phyloP scores from a whole-genome alignment of 805 yeast genomes.

The Pichia kluyveri region DNA sequence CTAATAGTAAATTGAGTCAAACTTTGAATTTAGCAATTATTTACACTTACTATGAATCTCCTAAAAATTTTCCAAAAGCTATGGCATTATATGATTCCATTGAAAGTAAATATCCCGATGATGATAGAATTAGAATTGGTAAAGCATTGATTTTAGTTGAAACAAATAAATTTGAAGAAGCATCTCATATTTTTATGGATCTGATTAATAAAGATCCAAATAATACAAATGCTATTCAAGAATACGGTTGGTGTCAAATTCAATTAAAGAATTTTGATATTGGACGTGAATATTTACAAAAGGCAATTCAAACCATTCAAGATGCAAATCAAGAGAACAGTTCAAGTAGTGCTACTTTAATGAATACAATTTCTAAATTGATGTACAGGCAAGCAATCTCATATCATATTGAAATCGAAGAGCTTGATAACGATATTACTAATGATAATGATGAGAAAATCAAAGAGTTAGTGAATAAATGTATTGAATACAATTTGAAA shows the following conservation, averaged over 20 bases:
- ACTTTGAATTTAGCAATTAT: constrained; percentile 62
- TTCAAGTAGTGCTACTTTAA: constrained; percentile 29
- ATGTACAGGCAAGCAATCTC: constrained; percentile 73
- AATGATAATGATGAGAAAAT: neutral
- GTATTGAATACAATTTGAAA: constrained; percentile 33
- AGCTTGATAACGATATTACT: constrained; percentile 4
- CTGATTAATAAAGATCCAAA: constrained; percentile 43
- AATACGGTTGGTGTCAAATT: constrained; percentile 72
- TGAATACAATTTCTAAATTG: constrained; percentile 49
- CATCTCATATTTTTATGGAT: constrained; percentile 34
- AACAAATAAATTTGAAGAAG: constrained; percentile 45
- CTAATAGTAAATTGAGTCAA: constrained; percentile 47
- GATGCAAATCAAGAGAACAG: neutral
- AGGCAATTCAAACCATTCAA: constrained; percentile 27
- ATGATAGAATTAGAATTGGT: constrained; percentile 62
- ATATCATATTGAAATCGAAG: constrained; percentile 30
- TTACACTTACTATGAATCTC: constrained; percentile 82
- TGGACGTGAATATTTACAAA: constrained; percentile 45
- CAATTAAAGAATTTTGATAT: constrained; percentile 37
- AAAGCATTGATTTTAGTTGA: constrained; percentile 72
- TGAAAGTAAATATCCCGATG: constrained; percentile 29
- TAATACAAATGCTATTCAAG: constrained; percentile 52
- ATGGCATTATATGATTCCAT: constrained; percentile 59
- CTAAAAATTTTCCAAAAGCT: constrained; percentile 76
- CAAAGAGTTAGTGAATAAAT: neutral